Conservation (phyloP, 495 filamentous ascomycete genomes). For the Filosporella fistucella region DNA sequence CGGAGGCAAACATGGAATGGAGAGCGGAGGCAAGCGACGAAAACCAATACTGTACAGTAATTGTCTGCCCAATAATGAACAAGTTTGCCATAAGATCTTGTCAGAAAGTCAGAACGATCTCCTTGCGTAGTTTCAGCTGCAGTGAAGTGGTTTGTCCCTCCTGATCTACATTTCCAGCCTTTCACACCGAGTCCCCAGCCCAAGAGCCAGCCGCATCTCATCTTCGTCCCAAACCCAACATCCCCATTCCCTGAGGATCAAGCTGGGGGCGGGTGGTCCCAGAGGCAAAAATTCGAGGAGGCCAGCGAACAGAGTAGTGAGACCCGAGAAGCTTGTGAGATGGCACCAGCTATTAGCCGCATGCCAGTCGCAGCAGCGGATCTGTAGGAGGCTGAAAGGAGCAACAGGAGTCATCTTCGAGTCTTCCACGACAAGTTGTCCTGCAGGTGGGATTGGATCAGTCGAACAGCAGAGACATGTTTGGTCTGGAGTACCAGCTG, state of each 20-base stretch:
- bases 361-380: slow-evolving; percentile 6
- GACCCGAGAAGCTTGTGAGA: slow-evolving; percentile 9
- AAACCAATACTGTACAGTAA: not conserved
- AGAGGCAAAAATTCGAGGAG: not conserved
- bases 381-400: slow-evolving; percentile 24
- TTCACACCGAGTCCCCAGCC: not conserved
- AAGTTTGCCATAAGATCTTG: not conserved
- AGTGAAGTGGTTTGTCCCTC: slow-evolving; percentile 3
- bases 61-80: not conserved
- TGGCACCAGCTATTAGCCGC: not conserved
- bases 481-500: not conserved
- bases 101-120: not conserved
- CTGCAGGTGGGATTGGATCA: not conserved
- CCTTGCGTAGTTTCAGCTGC: slow-evolving; percentile 9
- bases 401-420: slow-evolving; percentile 15
- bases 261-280: not conserved
- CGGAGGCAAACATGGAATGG: not conserved
- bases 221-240: not conserved
- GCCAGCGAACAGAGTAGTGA: slow-evolving; percentile 1
- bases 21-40: not conserved
- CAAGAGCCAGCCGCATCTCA: not conserved
- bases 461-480: not conserved
- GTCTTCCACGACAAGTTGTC: slow-evolving; percentile 11
- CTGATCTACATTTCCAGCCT: slow-evolving; percentile 1
- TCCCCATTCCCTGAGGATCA: not conserved